Conservation (phyloP, 768 basidiomycete genomes). For the Kondoa subrosea region DNA sequence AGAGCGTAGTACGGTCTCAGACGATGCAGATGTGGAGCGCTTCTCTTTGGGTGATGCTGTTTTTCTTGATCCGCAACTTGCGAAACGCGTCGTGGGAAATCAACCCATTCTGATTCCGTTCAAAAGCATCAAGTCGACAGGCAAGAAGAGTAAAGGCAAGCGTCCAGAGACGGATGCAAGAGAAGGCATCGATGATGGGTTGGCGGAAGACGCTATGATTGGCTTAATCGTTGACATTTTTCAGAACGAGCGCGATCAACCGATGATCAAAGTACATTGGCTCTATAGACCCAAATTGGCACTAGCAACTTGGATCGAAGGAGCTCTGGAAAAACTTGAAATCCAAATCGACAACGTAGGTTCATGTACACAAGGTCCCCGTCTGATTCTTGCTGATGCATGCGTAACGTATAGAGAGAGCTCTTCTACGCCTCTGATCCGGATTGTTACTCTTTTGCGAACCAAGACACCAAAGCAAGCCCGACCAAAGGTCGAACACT, state of each 20-base stretch:
- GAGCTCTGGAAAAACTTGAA: conserved; percentile 10
- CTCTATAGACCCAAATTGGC: conserved; percentile 13
- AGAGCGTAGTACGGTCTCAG: not conserved
- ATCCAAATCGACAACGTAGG: conserved; percentile 5
- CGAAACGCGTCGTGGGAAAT: not conserved
- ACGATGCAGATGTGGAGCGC: not conserved
- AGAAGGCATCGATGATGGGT: conserved; percentile 13
- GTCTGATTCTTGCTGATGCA: not conserved
- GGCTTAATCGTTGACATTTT: conserved; percentile 18
- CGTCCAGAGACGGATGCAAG: conserved; percentile 8
- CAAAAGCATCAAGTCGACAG: not conserved
- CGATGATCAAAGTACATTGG: conserved; percentile 14
- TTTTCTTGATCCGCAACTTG: not conserved
- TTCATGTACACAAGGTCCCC: no score
- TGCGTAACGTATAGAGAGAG: not conserved
- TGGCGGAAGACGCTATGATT: conserved; percentile 15
- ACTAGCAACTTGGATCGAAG: conserved; percentile 9
- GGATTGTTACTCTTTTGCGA: not conserved
- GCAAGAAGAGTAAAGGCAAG: conserved; percentile 5
- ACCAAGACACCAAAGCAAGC: not conserved
- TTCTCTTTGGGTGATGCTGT: not conserved
- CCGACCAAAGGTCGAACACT: not conserved
- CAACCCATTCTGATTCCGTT: not conserved
- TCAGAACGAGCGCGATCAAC: conserved; percentile 13
- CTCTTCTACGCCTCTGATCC: conserved; percentile 12